Conservation (phyloP, 768 basidiomycete genomes). For the Panellus pusillus region DNA sequence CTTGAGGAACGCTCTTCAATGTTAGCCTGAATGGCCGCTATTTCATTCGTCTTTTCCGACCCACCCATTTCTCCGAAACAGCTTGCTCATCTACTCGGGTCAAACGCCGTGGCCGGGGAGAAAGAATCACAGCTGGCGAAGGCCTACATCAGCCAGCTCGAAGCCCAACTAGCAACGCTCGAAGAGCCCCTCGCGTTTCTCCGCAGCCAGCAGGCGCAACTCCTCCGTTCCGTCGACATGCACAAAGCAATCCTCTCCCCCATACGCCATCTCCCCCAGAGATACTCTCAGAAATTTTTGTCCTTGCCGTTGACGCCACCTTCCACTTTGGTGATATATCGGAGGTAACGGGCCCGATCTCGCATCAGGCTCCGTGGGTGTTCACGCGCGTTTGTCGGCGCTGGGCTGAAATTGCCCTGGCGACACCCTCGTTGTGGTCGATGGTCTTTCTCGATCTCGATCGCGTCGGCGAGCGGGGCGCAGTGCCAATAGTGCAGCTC, state of each 20-base stretch:
- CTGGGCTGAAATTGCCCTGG: slow-evolving; percentile 4
- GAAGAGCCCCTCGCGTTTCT: not conserved
- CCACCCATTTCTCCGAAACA: no score
- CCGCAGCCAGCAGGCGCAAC: not conserved
- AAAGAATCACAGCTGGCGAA: no score
- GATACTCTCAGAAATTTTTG: slow-evolving; percentile 6
- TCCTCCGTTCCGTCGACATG: not conserved
- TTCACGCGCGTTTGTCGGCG: slow-evolving; percentile 1
- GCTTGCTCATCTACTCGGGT: no score
- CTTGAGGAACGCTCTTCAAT: no score
- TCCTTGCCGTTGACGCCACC: not conserved
- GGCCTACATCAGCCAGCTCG: not conserved
- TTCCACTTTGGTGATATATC: slow-evolving; percentile 1
- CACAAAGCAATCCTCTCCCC: not conserved
- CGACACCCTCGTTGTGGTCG: slow-evolving; percentile 4
- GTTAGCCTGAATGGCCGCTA: no score
- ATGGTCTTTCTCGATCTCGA: slow-evolving; percentile 4
- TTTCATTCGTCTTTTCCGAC: no score
- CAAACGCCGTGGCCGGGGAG: no score
- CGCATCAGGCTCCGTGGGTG: slow-evolving; percentile 4
- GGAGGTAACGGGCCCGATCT: not conserved
- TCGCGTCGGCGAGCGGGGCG: not conserved
- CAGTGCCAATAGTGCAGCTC: not conserved
- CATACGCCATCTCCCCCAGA: slow-evolving; percentile 2
- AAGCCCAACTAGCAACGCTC: not conserved